phyloP scores from a whole-genome alignment of 2,329 filamentous ascomycete species.

The Diaporthe humulicola region DNA sequence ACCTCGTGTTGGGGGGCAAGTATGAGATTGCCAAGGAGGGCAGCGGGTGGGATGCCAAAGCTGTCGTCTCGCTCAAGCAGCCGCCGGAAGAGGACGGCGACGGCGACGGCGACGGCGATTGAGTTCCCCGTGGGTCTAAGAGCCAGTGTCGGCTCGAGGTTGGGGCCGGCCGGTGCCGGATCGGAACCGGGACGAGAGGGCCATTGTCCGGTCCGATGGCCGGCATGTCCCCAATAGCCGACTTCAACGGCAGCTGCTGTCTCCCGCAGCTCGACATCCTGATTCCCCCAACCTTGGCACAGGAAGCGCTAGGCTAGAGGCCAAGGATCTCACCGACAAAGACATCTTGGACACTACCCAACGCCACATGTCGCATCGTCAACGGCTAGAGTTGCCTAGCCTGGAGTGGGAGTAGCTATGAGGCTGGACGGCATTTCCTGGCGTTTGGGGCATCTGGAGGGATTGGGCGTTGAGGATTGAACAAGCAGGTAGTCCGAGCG shows the following conservation, averaged over 20 bases:
- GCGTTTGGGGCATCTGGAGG: slow-evolving; percentile 14
- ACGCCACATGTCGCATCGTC: slow-evolving; percentile 35
- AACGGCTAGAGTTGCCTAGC: slow-evolving; percentile 29
- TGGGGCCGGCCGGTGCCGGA: slow-evolving; percentile 1
- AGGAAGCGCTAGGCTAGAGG: slow-evolving; percentile 9
- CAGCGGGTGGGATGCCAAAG: slow-evolving; percentile 52
- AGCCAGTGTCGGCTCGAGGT: neutral
- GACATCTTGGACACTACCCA: neutral
- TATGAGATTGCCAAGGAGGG: slow-evolving; percentile 72
- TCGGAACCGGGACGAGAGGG: neutral
- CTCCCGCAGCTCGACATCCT: slow-evolving; percentile 3
- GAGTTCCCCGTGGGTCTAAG: neutral
- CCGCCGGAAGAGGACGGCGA: slow-evolving; percentile 55
- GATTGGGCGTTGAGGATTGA: neutral
- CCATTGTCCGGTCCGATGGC: neutral
- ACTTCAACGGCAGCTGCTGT: neutral
- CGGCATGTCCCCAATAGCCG: slow-evolving; percentile 5
- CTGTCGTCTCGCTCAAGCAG: slow-evolving; percentile 50
- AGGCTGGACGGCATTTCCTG: neutral
- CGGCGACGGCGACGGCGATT: neutral
- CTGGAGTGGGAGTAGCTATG: neutral
- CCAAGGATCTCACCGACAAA: slow-evolving; percentile 25
- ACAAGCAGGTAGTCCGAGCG: slow-evolving; percentile 9
- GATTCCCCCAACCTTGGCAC: slow-evolving; percentile 8
- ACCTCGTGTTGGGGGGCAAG: slow-evolving; percentile 86